Base-by-base conservation (phyloP, 1,284 basidiomycete genomes). In the Papiliotrema nemorosa region DNA sequence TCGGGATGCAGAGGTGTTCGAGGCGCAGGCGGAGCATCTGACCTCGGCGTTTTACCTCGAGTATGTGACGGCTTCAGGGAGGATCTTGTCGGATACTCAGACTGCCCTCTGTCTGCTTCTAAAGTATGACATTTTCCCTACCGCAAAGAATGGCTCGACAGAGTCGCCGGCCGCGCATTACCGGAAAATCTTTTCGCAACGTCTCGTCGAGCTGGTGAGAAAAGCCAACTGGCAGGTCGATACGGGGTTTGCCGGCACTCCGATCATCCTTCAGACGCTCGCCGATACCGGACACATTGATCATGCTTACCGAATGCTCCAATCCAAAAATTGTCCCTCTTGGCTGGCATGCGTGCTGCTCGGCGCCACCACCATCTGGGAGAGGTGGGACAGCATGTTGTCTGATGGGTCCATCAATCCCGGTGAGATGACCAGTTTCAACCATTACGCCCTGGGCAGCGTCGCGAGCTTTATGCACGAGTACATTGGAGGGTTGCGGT, bases 351-450 rank as follows among this genome's bases (percentile, higher is more conserved):
- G 58, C 2, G 66, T 73, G 18, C 36, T 48, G 4, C 68, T 72
- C 64, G 72, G 69, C 3, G 68, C 72, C 1, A 74, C 72, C 1
- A 72, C 70, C 4, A 69, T 72, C 25, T 70, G 66, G 68, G 66
- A 70, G 53, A 50, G 68, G 29, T 70, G 66, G 66, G 62, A 70
- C 51, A 54, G 50, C 31, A 64, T 70, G 64, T 43, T 65, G 12
- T 58, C 60, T 5, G 58, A 67, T 44, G 66, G 66, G 2, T 45
- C 40, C 1, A 66, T 70, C 50, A 70, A 70, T 22, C 65, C 66
- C 2, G 67, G 69, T n/a, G 58, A 71, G 41, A 74, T 74, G 72
- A 74, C 72, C 0, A 61, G 57, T 0, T 71, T 74, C 57, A 74
- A 74, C 52, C 72, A 74, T 42, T 74, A 70, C 52, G 70, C 72